Base-by-base conservation (phyloP, 2,329 filamentous ascomycete genomes). In the Purpureocillium lavendulum region DNA sequence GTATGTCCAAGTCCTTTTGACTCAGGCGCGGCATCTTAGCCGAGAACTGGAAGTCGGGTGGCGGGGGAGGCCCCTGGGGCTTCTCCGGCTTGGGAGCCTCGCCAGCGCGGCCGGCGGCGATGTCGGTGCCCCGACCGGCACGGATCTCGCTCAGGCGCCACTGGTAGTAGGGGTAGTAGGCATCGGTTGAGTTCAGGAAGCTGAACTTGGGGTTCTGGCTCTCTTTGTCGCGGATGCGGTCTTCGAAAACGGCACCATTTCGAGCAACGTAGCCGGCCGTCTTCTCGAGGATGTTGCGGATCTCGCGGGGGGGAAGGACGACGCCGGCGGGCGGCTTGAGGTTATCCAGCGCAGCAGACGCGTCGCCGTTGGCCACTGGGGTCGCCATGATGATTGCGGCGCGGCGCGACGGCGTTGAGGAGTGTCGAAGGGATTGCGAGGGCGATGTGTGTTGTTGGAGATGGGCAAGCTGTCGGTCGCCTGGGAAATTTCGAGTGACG, bases 21-120 rank as follows among this genome's bases (percentile, higher is more conserved):
- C 84, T 95, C 66, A 98, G 95, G 50, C 89, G 90, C 42, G 92
- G 92, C 87, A 97, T 95, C 58, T 89, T 84, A 51, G 92, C 89
- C 40, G 87, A 95, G 67, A 96, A 98, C 50, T 85, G 78, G 56
- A 94, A 97, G 53, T 89, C 84, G 41, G 84, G 77, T 13, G 92
- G 92, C 55, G 89, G 80, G 33, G 83, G 80, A 7, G 90, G 90
- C 16, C 89, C 90, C 60, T 84, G 77, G 33, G 87, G 82, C 57
- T 84, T 87, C 40, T 69, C 68, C 30, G 66, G 67, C 37, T 69
- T 66, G 32, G 69, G 68, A 12, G 69, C 65, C 50, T 88, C 84
- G 42, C 75, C 81, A 33, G 73, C 74, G 50, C 84, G 77, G 38
- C 88, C 88, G 41, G 86, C 84, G 40, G 84, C 80, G 30, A 94